Percentiles rank a stretch among this genome's conserved stretches.
Conservation (phyloP, 805 yeast species). For the Zygoascus flipseniorum region DNA sequence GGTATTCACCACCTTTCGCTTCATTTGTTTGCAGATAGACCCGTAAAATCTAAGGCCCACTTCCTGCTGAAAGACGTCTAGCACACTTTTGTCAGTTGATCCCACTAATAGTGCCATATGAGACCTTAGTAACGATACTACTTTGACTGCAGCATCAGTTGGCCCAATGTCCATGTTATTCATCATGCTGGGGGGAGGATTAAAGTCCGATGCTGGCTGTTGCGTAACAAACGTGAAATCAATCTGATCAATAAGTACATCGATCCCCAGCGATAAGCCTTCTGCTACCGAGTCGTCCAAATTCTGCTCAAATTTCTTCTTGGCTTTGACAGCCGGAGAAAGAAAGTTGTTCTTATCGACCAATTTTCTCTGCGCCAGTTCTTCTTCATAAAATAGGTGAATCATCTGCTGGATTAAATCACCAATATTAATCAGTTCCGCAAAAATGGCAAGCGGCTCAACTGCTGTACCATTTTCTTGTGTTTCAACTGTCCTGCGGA, state of each 20-base stretch:
- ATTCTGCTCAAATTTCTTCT: conserved; percentile 70
- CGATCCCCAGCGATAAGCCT: conserved; percentile 88
- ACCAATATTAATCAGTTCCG: conserved; percentile 87
- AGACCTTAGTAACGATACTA: conserved; percentile 52
- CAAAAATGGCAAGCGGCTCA: conserved; percentile 81
- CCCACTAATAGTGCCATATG: conserved; percentile 71
- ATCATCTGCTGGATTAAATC: conserved; percentile 90
- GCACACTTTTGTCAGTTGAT: conserved; percentile 76
- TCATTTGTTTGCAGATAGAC: conserved; percentile 66
- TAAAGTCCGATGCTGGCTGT: conserved; percentile 55
- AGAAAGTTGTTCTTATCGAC: conserved; percentile 72
- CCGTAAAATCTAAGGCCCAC: conserved; percentile 81
- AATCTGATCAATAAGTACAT: conserved; percentile 75
- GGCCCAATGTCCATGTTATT: conserved; percentile 33
- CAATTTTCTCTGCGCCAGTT: conserved; percentile 46
- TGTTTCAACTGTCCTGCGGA: conserved; percentile 21
- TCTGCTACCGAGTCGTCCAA: conserved; percentile 87
- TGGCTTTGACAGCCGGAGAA: conserved; percentile 66
- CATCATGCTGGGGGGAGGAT: conserved; percentile 33
- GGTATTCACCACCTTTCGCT: conserved; percentile 62
- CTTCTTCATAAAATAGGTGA: conserved; percentile 83
- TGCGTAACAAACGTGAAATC: conserved; percentile 48
- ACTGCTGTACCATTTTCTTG: conserved; percentile 30
- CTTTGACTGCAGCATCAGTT: conserved; percentile 57
- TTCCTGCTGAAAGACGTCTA: conserved; percentile 91